Percentiles rank a stretch among this genome's conserved stretches.
phyloP scores from a whole-genome alignment of 306 rosid species.

The Cucumis sativus region DNA sequence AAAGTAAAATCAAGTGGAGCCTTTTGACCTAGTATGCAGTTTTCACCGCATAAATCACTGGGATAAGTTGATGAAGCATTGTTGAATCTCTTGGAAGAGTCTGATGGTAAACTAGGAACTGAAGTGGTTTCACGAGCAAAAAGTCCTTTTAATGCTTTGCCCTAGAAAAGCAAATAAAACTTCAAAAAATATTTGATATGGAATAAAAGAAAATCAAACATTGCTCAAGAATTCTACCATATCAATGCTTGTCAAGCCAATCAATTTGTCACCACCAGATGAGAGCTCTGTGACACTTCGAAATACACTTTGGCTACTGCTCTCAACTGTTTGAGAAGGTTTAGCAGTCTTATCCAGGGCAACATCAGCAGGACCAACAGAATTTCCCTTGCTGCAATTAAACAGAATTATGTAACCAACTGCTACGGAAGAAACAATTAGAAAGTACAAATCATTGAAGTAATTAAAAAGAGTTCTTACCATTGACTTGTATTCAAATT shows the following conservation, averaged over 20 bases:
- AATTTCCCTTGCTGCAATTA: conserved; percentile 32
- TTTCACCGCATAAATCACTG: conserved; percentile 33
- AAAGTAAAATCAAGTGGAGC: conserved; percentile 87
- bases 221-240: conserved; percentile 37
- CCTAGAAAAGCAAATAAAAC: conserved; percentile 26
- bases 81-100: conserved; percentile 26
- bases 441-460: background rate
- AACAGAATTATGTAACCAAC: conserved; percentile 6
- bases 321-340: conserved; percentile 35
- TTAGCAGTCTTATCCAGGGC: conserved; percentile 17
- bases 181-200: background rate
- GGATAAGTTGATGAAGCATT: conserved; percentile 24
- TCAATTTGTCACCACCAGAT: conserved; percentile 34
- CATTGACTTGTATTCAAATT: conserved; percentile 27
- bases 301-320: conserved; percentile 48
- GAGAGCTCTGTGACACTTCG: conserved; percentile 76
- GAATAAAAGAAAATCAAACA: background rate
- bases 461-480: conserved; percentile 18
- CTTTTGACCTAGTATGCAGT: conserved; percentile 44
- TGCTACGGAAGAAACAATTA: background rate
- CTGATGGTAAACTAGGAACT: conserved; percentile 25
- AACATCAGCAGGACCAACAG: conserved; percentile 22
- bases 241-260: conserved; percentile 48
- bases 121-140: conserved; percentile 26
- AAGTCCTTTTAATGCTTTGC: conserved; percentile 76